Percentiles rank a stretch among this genome's conserved stretches.
Conservation (phyloP, 768 basidiomycete genomes). For the Agrocybe praecox region DNA sequence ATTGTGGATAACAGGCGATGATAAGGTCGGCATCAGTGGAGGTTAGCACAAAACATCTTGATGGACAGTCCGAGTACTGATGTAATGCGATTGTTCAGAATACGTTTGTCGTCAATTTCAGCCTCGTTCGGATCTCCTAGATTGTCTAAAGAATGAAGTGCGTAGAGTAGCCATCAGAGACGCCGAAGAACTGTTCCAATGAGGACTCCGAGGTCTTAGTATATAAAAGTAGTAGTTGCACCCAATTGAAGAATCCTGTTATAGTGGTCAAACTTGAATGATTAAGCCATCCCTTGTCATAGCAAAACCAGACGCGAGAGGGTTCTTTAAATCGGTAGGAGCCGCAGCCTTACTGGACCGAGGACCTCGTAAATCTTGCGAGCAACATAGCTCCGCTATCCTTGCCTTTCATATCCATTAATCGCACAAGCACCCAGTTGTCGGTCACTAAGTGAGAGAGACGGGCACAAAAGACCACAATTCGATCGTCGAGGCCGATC, state of each 20-base stretch:
- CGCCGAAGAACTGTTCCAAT: neutral
- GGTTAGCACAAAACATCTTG: neutral
- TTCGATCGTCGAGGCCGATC: constrained; percentile 43
- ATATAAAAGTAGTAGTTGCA: too few species aligned
- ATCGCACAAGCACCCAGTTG: constrained; percentile 46
- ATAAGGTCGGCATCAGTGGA: too few species aligned
- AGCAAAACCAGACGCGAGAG: too few species aligned
- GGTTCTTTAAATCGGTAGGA: neutral
- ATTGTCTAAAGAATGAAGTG: neutral
- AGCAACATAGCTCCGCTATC: constrained; percentile 39
- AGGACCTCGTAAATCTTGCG: constrained; percentile 14
- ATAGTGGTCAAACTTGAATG: too few species aligned
- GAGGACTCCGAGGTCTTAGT: too few species aligned
- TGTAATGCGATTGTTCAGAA: neutral
- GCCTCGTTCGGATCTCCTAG: neutral
- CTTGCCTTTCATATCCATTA: constrained; percentile 56
- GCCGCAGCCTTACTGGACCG: constrained; percentile 2
- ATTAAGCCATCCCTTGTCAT: too few species aligned
- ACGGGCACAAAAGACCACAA: constrained; percentile 58
- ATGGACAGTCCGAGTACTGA: neutral
- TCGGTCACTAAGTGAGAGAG: constrained; percentile 46
- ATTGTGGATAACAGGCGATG: neutral
- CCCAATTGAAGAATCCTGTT: too few species aligned
- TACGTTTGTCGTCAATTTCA: neutral
- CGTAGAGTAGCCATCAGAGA: neutral